These are phyloP conservation scores for Alternaria burnsii DNA, from an alignment of 2,329 filamentous ascomycete species.

Conservation along the genomic window DNA sequence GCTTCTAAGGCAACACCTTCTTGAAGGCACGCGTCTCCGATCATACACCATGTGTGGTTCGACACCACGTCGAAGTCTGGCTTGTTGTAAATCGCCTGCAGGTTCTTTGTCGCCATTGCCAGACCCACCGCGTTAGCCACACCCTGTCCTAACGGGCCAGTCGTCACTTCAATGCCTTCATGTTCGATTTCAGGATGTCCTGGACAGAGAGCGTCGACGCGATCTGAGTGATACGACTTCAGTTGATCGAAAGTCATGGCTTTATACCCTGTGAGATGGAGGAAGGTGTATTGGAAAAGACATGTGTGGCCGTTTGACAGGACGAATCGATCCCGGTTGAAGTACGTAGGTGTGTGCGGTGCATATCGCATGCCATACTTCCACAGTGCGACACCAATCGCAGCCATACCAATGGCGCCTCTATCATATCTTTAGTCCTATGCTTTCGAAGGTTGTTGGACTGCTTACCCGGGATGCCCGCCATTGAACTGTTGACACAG, in stretches of 20 bases:
- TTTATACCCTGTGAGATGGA: constrained; percentile 63
- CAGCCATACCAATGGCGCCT: constrained; percentile 65
- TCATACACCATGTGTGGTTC: constrained; percentile 65
- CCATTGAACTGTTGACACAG: constrained; percentile 75
- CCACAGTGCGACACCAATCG: constrained; percentile 68
- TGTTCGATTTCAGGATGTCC: constrained; percentile 67
- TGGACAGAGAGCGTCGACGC: constrained; percentile 60
- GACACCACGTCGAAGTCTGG: constrained; percentile 57
- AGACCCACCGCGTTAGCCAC: constrained; percentile 64
- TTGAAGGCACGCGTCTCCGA: constrained; percentile 65
- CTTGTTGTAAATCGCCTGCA: constrained; percentile 67
- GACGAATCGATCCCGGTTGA: constrained; percentile 70
- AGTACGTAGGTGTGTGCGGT: constrained; percentile 63
- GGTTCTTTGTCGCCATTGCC: constrained; percentile 65
- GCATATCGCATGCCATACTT: constrained; percentile 70
- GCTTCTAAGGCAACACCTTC: constrained; percentile 67
- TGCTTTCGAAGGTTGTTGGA: neutral
- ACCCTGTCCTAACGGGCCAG: constrained; percentile 67
- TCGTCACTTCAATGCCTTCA: constrained; percentile 66
- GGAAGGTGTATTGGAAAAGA: constrained; percentile 63
- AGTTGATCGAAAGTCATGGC: constrained; percentile 65
- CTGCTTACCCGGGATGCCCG: constrained; percentile 66
- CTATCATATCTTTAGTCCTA: neutral
- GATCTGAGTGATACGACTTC: constrained; percentile 62
- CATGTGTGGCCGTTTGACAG: constrained; percentile 68